phyloP scores from a whole-genome alignment of 345 rosid species.

The Nephelium lappaceum region DNA sequence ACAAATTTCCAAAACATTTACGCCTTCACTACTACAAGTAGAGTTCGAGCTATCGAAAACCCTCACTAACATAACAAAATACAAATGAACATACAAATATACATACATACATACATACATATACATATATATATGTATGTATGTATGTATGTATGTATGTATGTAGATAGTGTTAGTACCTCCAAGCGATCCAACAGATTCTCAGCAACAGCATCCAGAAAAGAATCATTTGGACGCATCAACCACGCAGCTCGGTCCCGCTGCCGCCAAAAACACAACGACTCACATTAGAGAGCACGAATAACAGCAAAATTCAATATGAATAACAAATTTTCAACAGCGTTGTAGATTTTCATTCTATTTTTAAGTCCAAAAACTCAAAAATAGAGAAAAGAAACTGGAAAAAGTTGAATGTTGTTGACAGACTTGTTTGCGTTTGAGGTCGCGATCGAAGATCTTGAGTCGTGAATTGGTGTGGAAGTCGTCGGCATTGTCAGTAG shows the following conservation, averaged over 20 bases:
- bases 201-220: conserved; percentile 89
- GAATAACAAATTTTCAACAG: not conserved
- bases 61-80: not conserved
- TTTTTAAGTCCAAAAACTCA: not conserved
- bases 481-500: conserved; percentile 43
- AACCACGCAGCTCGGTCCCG: conserved; percentile 99
- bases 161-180: conserved; percentile 34
- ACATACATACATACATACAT: not conserved
- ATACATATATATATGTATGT: not conserved
- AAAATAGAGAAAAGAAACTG: not conserved
- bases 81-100: not conserved
- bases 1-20: not conserved
- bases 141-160: not conserved
- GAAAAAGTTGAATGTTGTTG: not conserved
- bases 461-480: conserved; percentile 43
- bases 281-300: not conserved
- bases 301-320: not conserved
- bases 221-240: conserved; percentile 59
- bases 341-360: not conserved
- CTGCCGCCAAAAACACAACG: conserved; percentile 43
- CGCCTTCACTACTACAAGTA: not conserved
- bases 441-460: conserved; percentile 82
- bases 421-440: conserved; percentile 81
- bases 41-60: not conserved
- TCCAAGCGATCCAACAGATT: conserved; percentile 87